Percentiles rank a stretch among this genome's conserved stretches.
Evolutionary conservation across 208 protist species (phyloP).

Genomic region (Wallacemonas sp.): DNA sequence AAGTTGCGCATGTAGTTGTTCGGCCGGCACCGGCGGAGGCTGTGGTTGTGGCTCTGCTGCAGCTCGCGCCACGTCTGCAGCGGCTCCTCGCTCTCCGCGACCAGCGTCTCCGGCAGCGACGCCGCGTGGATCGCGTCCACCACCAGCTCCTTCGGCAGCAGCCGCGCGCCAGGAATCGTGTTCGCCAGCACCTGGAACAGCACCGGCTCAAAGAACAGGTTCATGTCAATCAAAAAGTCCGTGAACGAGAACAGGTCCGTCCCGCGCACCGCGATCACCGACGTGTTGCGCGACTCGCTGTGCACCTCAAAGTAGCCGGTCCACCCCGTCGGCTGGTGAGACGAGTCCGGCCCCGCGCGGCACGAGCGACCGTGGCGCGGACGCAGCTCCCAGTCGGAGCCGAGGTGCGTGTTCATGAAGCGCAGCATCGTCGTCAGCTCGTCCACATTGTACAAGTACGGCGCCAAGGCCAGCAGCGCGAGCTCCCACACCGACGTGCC

Average conservation of each 20-base stretch:
- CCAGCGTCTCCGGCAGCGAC: constrained; percentile 39
- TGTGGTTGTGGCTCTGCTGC: constrained; percentile 37
- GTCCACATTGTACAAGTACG: constrained; percentile 65
- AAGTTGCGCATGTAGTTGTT: constrained; percentile 85
- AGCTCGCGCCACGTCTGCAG: constrained; percentile 35
- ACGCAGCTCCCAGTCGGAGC: constrained; percentile 65
- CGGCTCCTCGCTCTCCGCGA: constrained; percentile 11
- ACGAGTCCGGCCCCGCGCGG: constrained; percentile 37
- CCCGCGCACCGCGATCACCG: constrained; percentile 71
- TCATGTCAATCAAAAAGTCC: constrained; percentile 80
- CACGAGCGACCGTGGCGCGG: constrained; percentile 52
- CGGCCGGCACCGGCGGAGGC: constrained; percentile 52
- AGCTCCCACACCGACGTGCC: constrained; percentile 70
- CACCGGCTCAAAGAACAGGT: constrained; percentile 76
- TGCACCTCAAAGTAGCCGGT: constrained; percentile 76
- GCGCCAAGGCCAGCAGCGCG: constrained; percentile 57
- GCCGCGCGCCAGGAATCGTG: constrained; percentile 52
- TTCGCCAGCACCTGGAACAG: constrained; percentile 73
- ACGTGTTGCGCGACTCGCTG: constrained; percentile 53
- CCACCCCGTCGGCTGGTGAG: constrained; percentile 58
- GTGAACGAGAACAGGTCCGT: constrained; percentile 73
- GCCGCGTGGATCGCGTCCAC: constrained; percentile 54
- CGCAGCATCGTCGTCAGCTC: constrained; percentile 58
- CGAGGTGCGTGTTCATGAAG: constrained; percentile 69
- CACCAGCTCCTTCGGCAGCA: constrained; percentile 67